Conservation (phyloP, 2,329 filamentous ascomycete genomes). For the Colletotrichum sublineola region DNA sequence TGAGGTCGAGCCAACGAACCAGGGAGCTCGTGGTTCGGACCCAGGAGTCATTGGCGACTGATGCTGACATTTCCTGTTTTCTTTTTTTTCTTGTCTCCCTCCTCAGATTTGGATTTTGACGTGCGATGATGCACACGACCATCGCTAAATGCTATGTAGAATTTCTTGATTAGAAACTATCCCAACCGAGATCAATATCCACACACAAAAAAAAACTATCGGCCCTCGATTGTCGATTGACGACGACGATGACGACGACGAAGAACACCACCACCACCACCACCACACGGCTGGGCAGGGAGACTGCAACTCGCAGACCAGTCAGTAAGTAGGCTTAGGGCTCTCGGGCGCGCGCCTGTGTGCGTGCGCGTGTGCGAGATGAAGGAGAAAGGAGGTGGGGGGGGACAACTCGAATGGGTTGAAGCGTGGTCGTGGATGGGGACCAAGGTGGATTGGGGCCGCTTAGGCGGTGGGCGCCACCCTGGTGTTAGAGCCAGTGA, state of each 20-base stretch:
- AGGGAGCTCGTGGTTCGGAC: neutral
- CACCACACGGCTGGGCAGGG: neutral
- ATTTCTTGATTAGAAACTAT: neutral
- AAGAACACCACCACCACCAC: too few species aligned
- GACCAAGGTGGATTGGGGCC: neutral
- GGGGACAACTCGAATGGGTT: neutral
- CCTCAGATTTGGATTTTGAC: neutral
- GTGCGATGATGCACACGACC: neutral
- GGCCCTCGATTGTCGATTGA: neutral
- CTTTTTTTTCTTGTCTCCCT: too few species aligned
- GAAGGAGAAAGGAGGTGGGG: neutral
- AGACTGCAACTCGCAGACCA: neutral
- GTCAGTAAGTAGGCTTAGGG: neutral
- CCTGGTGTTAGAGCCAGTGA: neutral
- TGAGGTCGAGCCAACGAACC: neutral
- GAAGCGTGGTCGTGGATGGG: constrained; percentile 11
- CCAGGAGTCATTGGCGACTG: neutral
- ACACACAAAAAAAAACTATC: neutral
- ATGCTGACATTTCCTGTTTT: neutral
- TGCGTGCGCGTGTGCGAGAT: neutral
- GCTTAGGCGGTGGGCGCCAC: neutral
- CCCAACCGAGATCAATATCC: neutral
- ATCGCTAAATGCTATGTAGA: neutral
- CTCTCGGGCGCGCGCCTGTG: constrained; percentile 7
- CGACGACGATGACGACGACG: neutral